Evolutionary conservation across 768 basidiomycete species (phyloP), one percentile per base, ranked within the genome.

Genomic region (Phylloporus sp.): DNA sequence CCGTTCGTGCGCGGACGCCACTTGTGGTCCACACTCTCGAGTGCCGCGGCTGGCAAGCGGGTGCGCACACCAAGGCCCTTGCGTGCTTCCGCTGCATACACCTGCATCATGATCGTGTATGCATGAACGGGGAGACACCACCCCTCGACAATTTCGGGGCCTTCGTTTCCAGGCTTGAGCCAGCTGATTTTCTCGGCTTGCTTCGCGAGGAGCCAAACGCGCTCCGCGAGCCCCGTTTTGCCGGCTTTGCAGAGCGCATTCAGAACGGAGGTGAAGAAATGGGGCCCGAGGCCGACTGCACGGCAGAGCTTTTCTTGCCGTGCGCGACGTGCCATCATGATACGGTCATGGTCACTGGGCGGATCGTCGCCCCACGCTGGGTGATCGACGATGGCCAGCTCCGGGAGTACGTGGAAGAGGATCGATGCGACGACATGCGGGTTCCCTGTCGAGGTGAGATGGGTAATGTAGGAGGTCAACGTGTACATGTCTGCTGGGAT

Each of bases 91-190:
- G 60, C 55, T 1, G 68, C 74, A 51, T 85, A 88, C 26, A 77
- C 68, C 38, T 80, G 72, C 46, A 91, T 60, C 80, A 90, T 86
- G 39, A 77, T 66, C 2, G 85, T 90, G 60, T 87, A 90, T 2
- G 84, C 80, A 9, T 81, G 71, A 3, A 81, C 65, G 8, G 81
- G 78, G 17, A 90, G 64, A 43, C 71, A 71, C 88, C 88, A 92
- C 0, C 83, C 79, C 36, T 67, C 46, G 23, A 41, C 46, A 18
- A 51, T 36, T 20, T 64, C 51, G 15, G 55, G 55, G 14, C 60
- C 51, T 9, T 54, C 52, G 17, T 54, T 50, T 7, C 61, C 57
- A 9, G 17, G n/a, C 26, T 26, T 53, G 1, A 56, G 42, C 73
- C 77, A 79, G 50, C 84, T 87, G 22, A 64, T 65, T 27, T 60